These are phyloP conservation scores for Poronia punctata DNA, from an alignment of 495 filamentous ascomycete species.

Conservation along the genomic window DNA sequence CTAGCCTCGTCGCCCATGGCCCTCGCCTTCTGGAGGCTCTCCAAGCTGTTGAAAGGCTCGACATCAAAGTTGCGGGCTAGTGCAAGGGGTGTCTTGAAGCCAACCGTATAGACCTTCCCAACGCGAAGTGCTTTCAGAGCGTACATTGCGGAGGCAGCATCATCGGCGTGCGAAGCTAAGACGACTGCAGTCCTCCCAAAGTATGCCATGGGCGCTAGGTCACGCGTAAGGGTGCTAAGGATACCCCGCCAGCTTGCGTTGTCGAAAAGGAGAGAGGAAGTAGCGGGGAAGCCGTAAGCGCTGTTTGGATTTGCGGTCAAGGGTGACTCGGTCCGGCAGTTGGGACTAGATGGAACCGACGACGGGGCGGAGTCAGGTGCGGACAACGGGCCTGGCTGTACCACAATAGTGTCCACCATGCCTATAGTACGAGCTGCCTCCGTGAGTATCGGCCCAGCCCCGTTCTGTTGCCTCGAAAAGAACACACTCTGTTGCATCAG, in stretches of 20 bases:
- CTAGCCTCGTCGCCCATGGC: conserved; percentile 43
- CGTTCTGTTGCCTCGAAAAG: conserved; percentile 36
- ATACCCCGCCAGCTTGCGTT: conserved; percentile 83
- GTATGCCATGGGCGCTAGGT: conserved; percentile 77
- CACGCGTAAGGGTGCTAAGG: conserved; percentile 66
- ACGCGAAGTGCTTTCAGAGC: conserved; percentile 68
- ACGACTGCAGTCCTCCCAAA: conserved; percentile 66
- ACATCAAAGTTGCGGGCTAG: conserved; percentile 53
- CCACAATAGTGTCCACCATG: conserved; percentile 70
- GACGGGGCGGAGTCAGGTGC: conserved; percentile 28
- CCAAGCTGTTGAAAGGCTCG: conserved; percentile 72
- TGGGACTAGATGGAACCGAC: conserved; percentile 33
- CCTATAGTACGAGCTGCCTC: conserved; percentile 70
- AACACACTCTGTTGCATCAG: conserved; percentile 32
- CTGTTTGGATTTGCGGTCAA: conserved; percentile 1
- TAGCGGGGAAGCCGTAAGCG: conserved; percentile 25
- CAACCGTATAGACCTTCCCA: conserved; percentile 74
- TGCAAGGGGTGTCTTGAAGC: conserved; percentile 63
- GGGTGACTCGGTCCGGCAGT: conserved; percentile 12
- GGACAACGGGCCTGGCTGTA: conserved; percentile 37
- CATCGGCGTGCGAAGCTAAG: conserved; percentile 56
- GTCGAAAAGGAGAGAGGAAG: conserved; percentile 57
- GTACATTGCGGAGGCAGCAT: conserved; percentile 69
- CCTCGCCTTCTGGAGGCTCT: conserved; percentile 63
- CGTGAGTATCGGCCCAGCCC: conserved; percentile 57